Evolutionary conservation across 177 flowering plant genomes (phyloP), one percentile per base, ranked within the genome.

Genomic region (Vitis hybrid): DNA sequence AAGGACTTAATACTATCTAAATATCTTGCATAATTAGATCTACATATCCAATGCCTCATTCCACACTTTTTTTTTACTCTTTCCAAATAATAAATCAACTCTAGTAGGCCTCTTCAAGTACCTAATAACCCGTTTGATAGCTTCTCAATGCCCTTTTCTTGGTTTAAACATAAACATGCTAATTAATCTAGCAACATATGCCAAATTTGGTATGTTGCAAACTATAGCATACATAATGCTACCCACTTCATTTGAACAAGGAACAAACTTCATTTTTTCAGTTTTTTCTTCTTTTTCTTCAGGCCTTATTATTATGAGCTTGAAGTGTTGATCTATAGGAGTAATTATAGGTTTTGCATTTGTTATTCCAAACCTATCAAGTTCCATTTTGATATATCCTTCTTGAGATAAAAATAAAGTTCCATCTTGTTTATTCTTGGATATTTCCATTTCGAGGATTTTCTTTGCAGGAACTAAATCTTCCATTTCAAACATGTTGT

Each of bases 401-500:
- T 13, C 12, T 34, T 52, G 51, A 14, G 58, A 52, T 21, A 60
- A 18, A 17, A 17, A 61, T 4, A 56, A 17, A 30, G 17, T 1
- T 49, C 66, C 34, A 3, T 10, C 3, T 0, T 13, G 15, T 5
- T 32, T 32, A 58, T 71, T 56, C 23, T 60, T 56, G 0, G 0
- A 10, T 2, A 76, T 72, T 18, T 71, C 51, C 48, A 68, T 72
- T 4, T 69, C 62, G 1, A 68, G 40, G 14, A 63, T 72, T 9
- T 57, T 58, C 49, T 17, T 62, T 6, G 56, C 61, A 3, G 9
- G 10, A 10, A 30, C 69, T 2, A 75, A 15, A 18, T 70, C 67
- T n/a, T 75, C 67, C 71, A 66, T 75, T 71, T 71, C 71, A 70
- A 71, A 70, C 3, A 48, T 49, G 3, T 23, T 30, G 3, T 23